Percentiles rank a stretch among this genome's conserved stretches.
Evolutionary conservation across 2,329 filamentous ascomycete genomes (phyloP).

Genomic region (Sclerotinia glacialis): DNA sequence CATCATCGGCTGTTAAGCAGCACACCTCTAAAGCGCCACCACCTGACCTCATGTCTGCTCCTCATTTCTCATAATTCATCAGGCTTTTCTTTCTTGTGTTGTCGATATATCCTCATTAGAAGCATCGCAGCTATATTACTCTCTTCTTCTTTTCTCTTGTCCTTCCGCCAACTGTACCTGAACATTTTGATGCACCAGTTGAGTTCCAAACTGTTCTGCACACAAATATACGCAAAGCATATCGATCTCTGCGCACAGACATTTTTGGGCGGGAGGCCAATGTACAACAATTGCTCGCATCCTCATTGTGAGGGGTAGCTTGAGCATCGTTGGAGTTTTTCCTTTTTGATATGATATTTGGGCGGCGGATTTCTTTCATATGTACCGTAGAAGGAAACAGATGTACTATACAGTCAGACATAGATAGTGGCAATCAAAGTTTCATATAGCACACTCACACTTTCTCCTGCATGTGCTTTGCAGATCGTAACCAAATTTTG

Average conservation of each 20-base stretch:
- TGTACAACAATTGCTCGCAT: constrained; percentile 5
- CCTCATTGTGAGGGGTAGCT: constrained; percentile 7
- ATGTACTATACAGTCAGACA: constrained; percentile 9
- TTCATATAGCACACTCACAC: neutral
- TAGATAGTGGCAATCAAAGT: constrained; percentile 8
- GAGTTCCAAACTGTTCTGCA: neutral
- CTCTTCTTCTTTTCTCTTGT: neutral
- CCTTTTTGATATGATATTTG: neutral
- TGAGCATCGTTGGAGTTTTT: constrained; percentile 6
- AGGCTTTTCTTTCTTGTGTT: neutral
- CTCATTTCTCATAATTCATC: neutral
- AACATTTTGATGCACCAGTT: constrained; percentile 12
- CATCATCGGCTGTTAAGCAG: constrained; percentile 13
- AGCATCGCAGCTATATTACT: neutral
- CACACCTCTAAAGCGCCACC: neutral
- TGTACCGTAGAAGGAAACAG: neutral
- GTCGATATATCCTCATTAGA: neutral
- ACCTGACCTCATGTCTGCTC: neutral
- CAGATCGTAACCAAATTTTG: constrained; percentile 6
- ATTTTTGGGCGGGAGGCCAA: neutral
- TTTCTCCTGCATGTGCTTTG: neutral
- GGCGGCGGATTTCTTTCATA: constrained; percentile 3
- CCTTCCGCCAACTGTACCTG: neutral
- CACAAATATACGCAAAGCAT: neutral
- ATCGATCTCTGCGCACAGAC: neutral